phyloP scores from a whole-genome alignment of 2,329 filamentous ascomycete genomes.

The Nannizziopsis arthrosporioides region DNA sequence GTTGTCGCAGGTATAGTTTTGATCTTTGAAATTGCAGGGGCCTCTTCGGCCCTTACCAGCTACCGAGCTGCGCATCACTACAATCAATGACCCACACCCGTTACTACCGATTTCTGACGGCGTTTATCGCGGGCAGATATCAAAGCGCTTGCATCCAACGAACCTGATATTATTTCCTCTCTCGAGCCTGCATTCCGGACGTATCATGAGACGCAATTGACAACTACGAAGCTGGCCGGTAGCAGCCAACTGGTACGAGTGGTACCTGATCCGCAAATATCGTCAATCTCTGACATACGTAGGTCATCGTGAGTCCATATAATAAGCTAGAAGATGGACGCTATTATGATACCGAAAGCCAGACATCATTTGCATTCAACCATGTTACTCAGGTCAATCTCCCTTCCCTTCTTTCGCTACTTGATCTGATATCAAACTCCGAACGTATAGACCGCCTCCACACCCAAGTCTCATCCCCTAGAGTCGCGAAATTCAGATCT shows the following conservation, averaged over 20 bases:
- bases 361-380: slow-evolving; percentile 79
- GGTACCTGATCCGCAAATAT: neutral
- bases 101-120: neutral
- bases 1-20: slow-evolving; percentile 62
- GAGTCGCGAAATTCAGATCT: slow-evolving; percentile 68
- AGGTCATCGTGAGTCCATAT: slow-evolving; percentile 63
- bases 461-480: slow-evolving; percentile 63
- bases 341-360: slow-evolving; percentile 84
- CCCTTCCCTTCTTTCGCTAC: neutral
- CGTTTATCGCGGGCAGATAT: slow-evolving; percentile 52
- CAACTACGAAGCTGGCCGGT: slow-evolving; percentile 78
- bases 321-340: slow-evolving; percentile 68
- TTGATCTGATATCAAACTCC: neutral
- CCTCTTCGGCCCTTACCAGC: neutral
- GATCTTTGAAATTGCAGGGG: neutral
- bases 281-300: neutral
- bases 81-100: neutral
- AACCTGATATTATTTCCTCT: slow-evolving; percentile 54
- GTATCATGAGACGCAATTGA: slow-evolving; percentile 93
- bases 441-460: slow-evolving; percentile 60
- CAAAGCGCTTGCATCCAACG: slow-evolving; percentile 66
- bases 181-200: slow-evolving; percentile 76
- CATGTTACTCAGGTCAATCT: slow-evolving; percentile 59
- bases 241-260: slow-evolving; percentile 59
- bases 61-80: too few species aligned